Percentiles rank a stretch among this genome's conserved stretches.
These are phyloP conservation scores for Hypoxylon fuscum DNA, from an alignment of 495 filamentous ascomycete genomes.

Conservation along the genomic window DNA sequence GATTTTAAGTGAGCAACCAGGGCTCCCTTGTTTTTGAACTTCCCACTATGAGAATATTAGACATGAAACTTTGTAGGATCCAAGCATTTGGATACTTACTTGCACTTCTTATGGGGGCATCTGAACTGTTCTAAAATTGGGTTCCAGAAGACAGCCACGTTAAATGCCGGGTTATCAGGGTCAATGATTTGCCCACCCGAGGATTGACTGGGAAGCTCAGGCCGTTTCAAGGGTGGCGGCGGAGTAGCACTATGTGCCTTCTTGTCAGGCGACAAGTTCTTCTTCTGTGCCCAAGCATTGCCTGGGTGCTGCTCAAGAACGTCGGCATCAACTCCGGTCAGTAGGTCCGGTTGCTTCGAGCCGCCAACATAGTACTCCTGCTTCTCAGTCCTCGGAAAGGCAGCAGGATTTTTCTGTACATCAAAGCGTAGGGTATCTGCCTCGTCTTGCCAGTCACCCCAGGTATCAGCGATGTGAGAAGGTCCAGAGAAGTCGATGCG, in stretches of 20 bases:
- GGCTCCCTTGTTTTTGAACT: slow-evolving; percentile 16
- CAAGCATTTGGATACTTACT: slow-evolving; percentile 38
- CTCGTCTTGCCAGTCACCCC: slow-evolving; percentile 18
- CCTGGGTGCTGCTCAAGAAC: slow-evolving; percentile 7
- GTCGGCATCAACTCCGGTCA: slow-evolving; percentile 8
- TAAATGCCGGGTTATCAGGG: slow-evolving; percentile 45
- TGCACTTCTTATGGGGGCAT: slow-evolving; percentile 52
- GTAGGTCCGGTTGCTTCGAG: slow-evolving; percentile 16
- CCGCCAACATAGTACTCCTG: slow-evolving; percentile 7
- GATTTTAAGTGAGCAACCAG: slow-evolving; percentile 49
- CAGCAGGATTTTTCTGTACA: not conserved
- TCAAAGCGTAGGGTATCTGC: slow-evolving; percentile 1
- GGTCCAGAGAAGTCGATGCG: not conserved
- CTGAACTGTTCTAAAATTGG: slow-evolving; percentile 44
- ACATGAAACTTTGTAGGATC: slow-evolving; percentile 2
- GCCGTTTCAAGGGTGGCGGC: slow-evolving; percentile 14
- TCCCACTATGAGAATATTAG: slow-evolving; percentile 42
- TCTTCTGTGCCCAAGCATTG: slow-evolving; percentile 32
- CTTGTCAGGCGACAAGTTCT: slow-evolving; percentile 32
- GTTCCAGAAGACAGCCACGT: slow-evolving; percentile 40
- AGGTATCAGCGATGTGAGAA: slow-evolving; percentile 19
- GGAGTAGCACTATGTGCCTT: not conserved
- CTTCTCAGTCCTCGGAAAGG: slow-evolving; percentile 9
- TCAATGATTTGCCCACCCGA: slow-evolving; percentile 34
- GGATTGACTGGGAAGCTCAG: not conserved